These are phyloP conservation scores for Pyrenophora seminiperda DNA, from an alignment of 2,329 filamentous ascomycete species.

Conservation along the genomic window DNA sequence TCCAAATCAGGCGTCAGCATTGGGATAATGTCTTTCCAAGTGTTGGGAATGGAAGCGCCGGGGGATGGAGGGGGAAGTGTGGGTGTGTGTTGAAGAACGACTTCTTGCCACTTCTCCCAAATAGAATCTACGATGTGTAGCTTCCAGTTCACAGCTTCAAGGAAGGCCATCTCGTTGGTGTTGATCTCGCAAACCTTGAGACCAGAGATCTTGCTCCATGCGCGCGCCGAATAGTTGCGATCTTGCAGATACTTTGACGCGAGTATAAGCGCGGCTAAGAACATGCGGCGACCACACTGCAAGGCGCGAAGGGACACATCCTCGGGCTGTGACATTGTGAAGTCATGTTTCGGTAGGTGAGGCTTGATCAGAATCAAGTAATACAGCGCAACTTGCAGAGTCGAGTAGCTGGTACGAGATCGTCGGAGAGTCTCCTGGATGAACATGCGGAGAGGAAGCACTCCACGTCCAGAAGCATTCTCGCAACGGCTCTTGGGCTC, in stretches of 20 bases:
- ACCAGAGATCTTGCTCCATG: slow-evolving; percentile 99
- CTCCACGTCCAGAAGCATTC: slow-evolving; percentile 67
- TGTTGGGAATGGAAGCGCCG: slow-evolving; percentile 45
- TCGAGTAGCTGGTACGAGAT: slow-evolving; percentile 96
- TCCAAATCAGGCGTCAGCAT: slow-evolving; percentile 63
- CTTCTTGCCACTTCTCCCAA: slow-evolving; percentile 92
- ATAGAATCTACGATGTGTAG: slow-evolving; percentile 88
- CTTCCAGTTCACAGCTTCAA: slow-evolving; percentile 89
- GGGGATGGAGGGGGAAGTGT: slow-evolving; percentile 52
- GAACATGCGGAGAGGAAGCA: slow-evolving; percentile 89
- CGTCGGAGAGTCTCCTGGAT: slow-evolving; percentile 96
- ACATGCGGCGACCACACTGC: slow-evolving; percentile 97
- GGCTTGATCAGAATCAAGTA: slow-evolving; percentile 94
- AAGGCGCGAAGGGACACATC: slow-evolving; percentile 78
- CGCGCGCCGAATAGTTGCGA: slow-evolving; percentile 93
- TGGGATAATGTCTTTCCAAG: slow-evolving; percentile 59
- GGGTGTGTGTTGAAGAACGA: slow-evolving; percentile 84
- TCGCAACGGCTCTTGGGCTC: slow-evolving; percentile 78
- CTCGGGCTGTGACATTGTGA: slow-evolving; percentile 81
- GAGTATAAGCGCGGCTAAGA: slow-evolving; percentile 89
- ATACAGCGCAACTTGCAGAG: slow-evolving; percentile 93
- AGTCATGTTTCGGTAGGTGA: slow-evolving; percentile 81
- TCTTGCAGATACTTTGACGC: slow-evolving; percentile 98
- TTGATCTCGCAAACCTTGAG: slow-evolving; percentile 93
- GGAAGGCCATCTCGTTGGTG: slow-evolving; percentile 91